Percentiles rank a stretch among this genome's conserved stretches.
Evolutionary conservation across 352 stramenopile species (phyloP).

Genomic region (Pythium chondricola): DNA sequence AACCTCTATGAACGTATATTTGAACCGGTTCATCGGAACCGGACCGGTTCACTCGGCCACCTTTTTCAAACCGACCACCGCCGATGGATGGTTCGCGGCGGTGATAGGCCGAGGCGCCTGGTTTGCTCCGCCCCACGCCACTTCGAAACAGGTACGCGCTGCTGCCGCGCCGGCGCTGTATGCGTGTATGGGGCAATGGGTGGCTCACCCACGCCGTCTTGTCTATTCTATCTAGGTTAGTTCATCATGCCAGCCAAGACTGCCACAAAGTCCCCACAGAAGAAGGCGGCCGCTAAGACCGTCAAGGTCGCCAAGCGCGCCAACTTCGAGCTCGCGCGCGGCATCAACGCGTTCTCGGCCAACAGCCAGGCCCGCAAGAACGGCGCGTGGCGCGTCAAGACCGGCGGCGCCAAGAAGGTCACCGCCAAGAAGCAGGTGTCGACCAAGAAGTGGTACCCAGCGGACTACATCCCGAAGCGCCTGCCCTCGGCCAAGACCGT

Average conservation of each 20-base stretch:
- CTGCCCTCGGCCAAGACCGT: constrained; percentile 69
- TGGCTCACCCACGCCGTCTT: constrained; percentile 1
- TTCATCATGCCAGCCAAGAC: constrained; percentile 25
- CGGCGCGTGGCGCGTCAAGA: constrained; percentile 30
- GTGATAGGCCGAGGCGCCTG: no score
- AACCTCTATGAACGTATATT: no score
- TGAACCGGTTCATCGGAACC: constrained; percentile 1
- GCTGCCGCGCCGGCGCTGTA: background rate
- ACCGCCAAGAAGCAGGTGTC: constrained; percentile 26
- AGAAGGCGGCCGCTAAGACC: constrained; percentile 13
- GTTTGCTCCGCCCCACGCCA: no score
- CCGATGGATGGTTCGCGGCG: constrained; percentile 15
- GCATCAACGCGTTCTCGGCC: constrained; percentile 72
- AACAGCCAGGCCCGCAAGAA: constrained; percentile 63
- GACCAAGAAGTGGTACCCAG: constrained; percentile 56
- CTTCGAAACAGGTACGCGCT: constrained; percentile 21
- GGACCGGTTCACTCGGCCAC: background rate
- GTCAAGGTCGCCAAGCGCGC: constrained; percentile 34
- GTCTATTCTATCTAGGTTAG: no score
- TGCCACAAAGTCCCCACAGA: constrained; percentile 19
- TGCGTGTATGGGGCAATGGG: background rate
- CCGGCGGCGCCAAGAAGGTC: constrained; percentile 23
- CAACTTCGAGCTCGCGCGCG: constrained; percentile 60
- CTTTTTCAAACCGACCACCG: background rate
- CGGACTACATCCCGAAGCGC: constrained; percentile 70